phyloP scores from a whole-genome alignment of 208 protist genomes.

The Leptomonas seymouri region DNA sequence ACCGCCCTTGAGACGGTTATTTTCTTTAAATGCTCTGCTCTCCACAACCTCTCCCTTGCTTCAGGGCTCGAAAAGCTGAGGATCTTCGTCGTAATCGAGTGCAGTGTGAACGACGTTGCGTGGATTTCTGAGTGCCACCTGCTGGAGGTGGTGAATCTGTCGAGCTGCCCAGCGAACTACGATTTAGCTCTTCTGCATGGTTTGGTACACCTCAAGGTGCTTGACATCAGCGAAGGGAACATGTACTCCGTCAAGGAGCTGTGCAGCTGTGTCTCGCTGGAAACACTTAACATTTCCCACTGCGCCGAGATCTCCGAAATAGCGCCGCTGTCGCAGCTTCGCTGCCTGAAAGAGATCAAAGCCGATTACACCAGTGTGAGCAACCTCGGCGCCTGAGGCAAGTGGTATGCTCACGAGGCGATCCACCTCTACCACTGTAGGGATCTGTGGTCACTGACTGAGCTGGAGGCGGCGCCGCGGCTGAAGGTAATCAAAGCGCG shows the following conservation, averaged over 20 bases:
- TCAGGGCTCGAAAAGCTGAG: not conserved
- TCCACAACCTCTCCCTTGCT: not conserved
- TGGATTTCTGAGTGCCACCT: not conserved
- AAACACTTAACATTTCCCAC: constrained; percentile 12
- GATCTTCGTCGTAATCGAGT: not conserved
- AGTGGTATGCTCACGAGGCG: constrained; percentile 1
- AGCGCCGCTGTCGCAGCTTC: not conserved
- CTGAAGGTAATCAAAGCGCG: not conserved
- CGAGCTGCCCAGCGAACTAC: not conserved
- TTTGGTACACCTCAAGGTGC: not conserved
- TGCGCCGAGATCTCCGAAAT: constrained; percentile 6
- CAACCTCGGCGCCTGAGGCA: not conserved
- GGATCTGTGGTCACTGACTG: constrained; percentile 3
- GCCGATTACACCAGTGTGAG: constrained; percentile 4
- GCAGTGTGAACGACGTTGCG: not conserved
- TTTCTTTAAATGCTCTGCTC: not conserved
- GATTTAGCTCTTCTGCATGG: not conserved
- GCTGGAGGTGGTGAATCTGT: constrained; percentile 3
- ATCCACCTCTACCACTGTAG: constrained; percentile 12
- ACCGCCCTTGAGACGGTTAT: not conserved
- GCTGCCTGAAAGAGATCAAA: not conserved
- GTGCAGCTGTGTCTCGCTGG: constrained; percentile 3
- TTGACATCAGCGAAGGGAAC: constrained; percentile 17
- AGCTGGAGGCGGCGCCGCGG: not conserved
- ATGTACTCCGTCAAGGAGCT: constrained; percentile 1